Conservation (phyloP, 352 stramenopile genomes). For the Globisporangium takayamanum region DNA sequence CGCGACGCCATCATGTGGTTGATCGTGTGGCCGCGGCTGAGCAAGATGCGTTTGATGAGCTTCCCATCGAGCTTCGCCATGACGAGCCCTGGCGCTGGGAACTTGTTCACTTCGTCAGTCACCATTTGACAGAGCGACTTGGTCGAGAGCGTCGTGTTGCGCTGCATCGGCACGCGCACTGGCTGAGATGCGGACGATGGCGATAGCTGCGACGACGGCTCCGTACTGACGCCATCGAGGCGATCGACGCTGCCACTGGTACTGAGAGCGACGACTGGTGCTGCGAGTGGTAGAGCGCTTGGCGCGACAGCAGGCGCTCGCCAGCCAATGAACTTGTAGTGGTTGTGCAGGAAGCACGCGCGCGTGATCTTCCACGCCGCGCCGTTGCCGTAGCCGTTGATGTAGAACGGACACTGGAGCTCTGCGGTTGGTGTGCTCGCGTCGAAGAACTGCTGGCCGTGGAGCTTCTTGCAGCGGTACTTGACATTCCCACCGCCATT, state of each 20-base stretch:
- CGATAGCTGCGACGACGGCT: neutral
- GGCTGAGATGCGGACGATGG: too few relatives aligned
- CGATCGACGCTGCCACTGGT: neutral
- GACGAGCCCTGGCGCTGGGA: slow-evolving; percentile 43
- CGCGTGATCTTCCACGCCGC: slow-evolving; percentile 69
- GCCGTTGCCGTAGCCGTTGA: slow-evolving; percentile 69
- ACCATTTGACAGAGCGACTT: slow-evolving; percentile 73
- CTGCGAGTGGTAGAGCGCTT: neutral
- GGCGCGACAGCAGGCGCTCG: slow-evolving; percentile 14
- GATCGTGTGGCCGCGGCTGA: slow-evolving; percentile 64
- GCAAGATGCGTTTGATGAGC: slow-evolving; percentile 59
- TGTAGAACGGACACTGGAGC: slow-evolving; percentile 74
- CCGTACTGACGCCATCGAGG: neutral
- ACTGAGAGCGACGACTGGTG: neutral
- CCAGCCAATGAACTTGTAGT: slow-evolving; percentile 83
- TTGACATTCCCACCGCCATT: slow-evolving; percentile 79
- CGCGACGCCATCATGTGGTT: slow-evolving; percentile 83
- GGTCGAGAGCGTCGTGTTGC: slow-evolving; percentile 78
- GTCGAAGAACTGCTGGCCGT: slow-evolving; percentile 76
- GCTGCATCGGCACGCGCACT: slow-evolving; percentile 27
- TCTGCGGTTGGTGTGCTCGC: slow-evolving; percentile 33
- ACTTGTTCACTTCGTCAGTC: slow-evolving; percentile 56
- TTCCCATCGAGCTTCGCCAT: slow-evolving; percentile 75
- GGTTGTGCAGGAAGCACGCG: slow-evolving; percentile 72
- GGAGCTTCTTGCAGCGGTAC: slow-evolving; percentile 77